Evolutionary conservation across 73 alveolate species (phyloP), one percentile per base, ranked within the genome.

Genomic region (Stentor coeruleus): DNA sequence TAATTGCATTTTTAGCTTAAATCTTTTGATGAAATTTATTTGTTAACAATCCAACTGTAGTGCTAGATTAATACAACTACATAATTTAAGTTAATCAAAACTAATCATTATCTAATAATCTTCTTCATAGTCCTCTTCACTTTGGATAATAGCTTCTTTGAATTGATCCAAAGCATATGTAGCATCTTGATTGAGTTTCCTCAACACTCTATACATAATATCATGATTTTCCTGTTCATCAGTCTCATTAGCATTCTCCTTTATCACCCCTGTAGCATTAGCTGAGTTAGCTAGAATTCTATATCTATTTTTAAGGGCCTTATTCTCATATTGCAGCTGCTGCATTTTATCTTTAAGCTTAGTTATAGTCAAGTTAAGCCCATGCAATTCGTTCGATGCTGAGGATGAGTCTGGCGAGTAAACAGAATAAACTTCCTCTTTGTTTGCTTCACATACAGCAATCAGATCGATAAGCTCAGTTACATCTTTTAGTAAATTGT

Each of bases 121-220:
- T 49, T 49, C 66, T 49, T 49, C 66, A 49, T 49, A 49, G 66
- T 49, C 66, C 66, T 49, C 66, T 49, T 49, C 66, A 49, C 66
- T 49, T 49, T 49, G 66, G 20, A 49, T 49, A 49, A 49, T 49
- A 6, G 66, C 66, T 49, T 49, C 66, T 49, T 49, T 49, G 20
- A 49, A 49, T 20, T 49, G 66, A 11, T 49, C 66, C 66, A 49
- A 49, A 20, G 66, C 66, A 49, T 49, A 49, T 11, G 66, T 49
- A 6, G 66, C 66, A 20, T 49, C 66, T 49, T 49, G 66, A 49
- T 49, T 49, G 66, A 49, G 66, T 49, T 49, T 49, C 66, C 66
- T 49, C 66, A 49, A 49, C 6, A 49, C 66, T 49, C 66, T 6
- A 49, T 49, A 49, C 66, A 49, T 49, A 20, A 49, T 20, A 11